These are phyloP conservation scores for Stephanodiscus minutulus DNA, from an alignment of 108 stramenopile genomes.

Conservation along the genomic window DNA sequence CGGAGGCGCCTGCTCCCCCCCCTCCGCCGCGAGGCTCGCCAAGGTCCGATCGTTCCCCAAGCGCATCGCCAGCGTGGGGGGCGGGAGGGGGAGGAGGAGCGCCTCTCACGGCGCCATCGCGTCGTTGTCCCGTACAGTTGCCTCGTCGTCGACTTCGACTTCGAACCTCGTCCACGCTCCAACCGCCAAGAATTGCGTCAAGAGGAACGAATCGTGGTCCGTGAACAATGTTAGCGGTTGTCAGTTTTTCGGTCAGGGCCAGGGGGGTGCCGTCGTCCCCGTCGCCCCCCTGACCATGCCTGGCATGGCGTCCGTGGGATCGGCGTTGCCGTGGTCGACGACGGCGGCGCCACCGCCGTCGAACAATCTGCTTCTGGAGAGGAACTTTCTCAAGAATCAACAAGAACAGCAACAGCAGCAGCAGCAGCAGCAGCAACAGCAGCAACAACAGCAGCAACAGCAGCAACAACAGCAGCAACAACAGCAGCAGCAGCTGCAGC, in stretches of 20 bases:
- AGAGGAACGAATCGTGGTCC: neutral
- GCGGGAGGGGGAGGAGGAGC: too few species aligned
- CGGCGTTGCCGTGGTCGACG: neutral
- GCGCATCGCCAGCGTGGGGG: too few species aligned
- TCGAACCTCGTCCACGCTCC: neutral
- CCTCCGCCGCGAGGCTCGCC: neutral
- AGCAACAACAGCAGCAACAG: constrained; percentile 2
- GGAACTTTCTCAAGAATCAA: constrained; percentile 2
- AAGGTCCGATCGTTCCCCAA: neutral
- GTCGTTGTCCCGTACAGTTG: neutral
- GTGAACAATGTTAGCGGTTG: neutral
- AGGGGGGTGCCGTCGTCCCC: too few species aligned
- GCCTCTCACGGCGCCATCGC: neutral
- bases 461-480: constrained; percentile 1
- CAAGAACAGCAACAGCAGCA: neutral
- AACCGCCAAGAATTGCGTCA: neutral
- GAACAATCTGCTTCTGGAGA: neutral
- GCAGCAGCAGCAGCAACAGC: neutral
- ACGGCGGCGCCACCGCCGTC: neutral
- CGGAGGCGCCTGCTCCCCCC: neutral
- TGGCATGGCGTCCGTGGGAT: neutral
- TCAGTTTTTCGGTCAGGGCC: neutral
- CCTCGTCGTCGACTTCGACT: neutral
- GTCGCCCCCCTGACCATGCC: too few species aligned
- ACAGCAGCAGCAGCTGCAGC: neutral